Percentiles rank a stretch among this genome's conserved stretches.
Conservation (phyloP, 352 stramenopile species). For the Globisporangium nunn region DNA sequence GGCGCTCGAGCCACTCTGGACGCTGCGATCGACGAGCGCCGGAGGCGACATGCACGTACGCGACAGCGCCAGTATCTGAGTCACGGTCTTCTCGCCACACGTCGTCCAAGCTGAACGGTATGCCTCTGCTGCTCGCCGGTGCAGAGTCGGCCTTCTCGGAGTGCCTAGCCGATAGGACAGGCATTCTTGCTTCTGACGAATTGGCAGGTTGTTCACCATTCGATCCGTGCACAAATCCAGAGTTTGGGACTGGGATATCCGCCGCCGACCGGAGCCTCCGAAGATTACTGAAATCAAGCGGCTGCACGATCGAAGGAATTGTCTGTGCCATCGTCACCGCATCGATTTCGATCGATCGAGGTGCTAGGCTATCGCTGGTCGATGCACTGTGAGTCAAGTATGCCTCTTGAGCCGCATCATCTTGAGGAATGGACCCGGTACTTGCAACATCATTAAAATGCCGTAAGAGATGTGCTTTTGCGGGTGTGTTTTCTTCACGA, state of each 20-base stretch:
- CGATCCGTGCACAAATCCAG: background rate
- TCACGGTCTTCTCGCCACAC: conserved; percentile 11
- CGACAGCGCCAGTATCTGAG: background rate
- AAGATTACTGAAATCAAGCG: conserved; percentile 13
- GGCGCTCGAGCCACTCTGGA: conserved; percentile 14
- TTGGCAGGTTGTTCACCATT: background rate
- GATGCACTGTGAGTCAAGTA: conserved; percentile 1
- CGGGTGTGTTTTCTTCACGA: background rate
- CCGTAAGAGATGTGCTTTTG: background rate
- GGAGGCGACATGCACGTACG: conserved; percentile 10
- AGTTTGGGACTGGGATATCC: background rate
- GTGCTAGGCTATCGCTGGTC: background rate
- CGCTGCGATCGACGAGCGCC: conserved; percentile 3
- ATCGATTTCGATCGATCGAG: conserved; percentile 5
- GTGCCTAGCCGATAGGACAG: background rate
- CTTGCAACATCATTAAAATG: conserved; percentile 1
- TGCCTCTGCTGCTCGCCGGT: background rate
- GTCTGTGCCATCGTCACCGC: conserved; percentile 6
- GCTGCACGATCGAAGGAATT: conserved; percentile 7
- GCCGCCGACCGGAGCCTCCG: background rate
- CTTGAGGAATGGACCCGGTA: background rate
- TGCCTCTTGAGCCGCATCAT: background rate
- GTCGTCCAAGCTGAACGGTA: conserved; percentile 5
- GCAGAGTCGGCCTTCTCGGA: background rate
- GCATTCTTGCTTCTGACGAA: background rate